Percentiles rank a stretch among this genome's conserved stretches.
Conservation (phyloP, 2,329 filamentous ascomycete species). For the Didymella sp. region DNA sequence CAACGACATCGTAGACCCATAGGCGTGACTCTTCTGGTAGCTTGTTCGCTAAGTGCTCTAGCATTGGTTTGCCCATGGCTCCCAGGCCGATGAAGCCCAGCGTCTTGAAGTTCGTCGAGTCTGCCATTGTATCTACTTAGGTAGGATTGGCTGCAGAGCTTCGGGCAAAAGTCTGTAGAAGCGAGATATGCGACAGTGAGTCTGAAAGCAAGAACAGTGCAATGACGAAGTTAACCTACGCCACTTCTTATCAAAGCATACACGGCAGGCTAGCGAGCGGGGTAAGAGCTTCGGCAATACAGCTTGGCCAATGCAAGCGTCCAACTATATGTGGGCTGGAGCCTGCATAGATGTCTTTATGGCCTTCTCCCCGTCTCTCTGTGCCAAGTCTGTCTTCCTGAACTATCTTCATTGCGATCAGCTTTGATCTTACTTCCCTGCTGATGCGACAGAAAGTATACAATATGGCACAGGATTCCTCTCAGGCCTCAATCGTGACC, state of each 20-base stretch:
- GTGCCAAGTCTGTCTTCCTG: too few species aligned
- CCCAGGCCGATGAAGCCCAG: conserved; percentile 63
- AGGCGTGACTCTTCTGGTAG: conserved; percentile 53
- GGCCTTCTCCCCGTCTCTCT: neutral
- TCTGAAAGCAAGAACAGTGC: neutral
- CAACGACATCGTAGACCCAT: conserved; percentile 59
- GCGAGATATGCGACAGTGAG: neutral
- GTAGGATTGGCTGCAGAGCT: neutral
- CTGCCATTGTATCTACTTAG: conserved; percentile 28
- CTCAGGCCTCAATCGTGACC: conserved; percentile 23
- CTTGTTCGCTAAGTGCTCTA: conserved; percentile 58
- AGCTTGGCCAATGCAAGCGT: neutral
- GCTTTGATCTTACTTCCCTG: too few species aligned
- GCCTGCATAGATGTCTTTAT: neutral
- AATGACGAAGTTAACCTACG: neutral
- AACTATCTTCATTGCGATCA: too few species aligned
- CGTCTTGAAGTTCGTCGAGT: conserved; percentile 31
- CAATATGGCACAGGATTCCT: neutral
- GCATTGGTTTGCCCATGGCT: conserved; percentile 64
- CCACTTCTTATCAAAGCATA: conserved; percentile 5
- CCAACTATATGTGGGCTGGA: neutral
- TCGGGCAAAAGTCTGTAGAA: neutral
- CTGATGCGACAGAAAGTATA: neutral
- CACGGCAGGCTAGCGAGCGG: conserved; percentile 11
- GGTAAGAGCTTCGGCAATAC: conserved; percentile 17